These are phyloP conservation scores for Scenedesmus sp. DNA, from an alignment of 163 green algal species.

Conservation along the genomic window DNA sequence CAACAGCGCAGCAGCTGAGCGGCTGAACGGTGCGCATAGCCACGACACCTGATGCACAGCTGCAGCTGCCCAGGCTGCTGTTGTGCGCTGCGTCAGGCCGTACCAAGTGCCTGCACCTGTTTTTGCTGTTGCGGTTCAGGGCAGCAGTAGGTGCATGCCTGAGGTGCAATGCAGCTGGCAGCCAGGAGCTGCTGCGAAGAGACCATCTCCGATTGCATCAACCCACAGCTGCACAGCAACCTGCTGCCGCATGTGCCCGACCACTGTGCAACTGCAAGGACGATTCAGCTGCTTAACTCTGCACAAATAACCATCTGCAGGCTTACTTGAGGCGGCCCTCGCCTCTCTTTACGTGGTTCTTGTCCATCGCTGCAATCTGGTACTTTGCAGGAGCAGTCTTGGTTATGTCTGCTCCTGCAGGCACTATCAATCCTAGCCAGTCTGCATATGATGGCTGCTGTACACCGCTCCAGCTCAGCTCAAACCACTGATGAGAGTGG, in stretches of 20 bases:
- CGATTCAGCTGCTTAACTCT: background rate
- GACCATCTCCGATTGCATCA: too few relatives aligned
- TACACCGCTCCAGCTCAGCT: conserved; percentile 67
- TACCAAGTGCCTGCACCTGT: too few relatives aligned
- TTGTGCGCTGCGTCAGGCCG: too few relatives aligned
- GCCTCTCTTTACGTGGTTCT: conserved; percentile 64
- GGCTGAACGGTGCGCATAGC: background rate
- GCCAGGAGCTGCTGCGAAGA: too few relatives aligned
- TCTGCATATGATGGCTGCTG: conserved; percentile 61
- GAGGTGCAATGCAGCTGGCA: too few relatives aligned
- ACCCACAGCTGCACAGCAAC: too few relatives aligned
- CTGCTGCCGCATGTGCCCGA: too few relatives aligned
- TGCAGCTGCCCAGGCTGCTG: too few relatives aligned
- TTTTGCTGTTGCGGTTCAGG: too few relatives aligned
- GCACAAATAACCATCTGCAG: background rate
- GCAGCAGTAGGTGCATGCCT: too few relatives aligned
- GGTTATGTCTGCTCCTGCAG: conserved; percentile 59
- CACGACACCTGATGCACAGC: too few relatives aligned
- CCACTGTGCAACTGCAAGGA: too few relatives aligned
- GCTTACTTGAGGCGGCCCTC: conserved; percentile 65
- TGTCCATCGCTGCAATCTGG: conserved; percentile 58
- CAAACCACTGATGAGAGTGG: conserved; percentile 65
- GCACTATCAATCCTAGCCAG: conserved; percentile 68
- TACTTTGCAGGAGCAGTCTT: conserved; percentile 76
- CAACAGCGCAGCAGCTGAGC: background rate